Evolutionary conservation across 441 rosid genomes (phyloP).

Genomic region (Kokia cookei): DNA sequence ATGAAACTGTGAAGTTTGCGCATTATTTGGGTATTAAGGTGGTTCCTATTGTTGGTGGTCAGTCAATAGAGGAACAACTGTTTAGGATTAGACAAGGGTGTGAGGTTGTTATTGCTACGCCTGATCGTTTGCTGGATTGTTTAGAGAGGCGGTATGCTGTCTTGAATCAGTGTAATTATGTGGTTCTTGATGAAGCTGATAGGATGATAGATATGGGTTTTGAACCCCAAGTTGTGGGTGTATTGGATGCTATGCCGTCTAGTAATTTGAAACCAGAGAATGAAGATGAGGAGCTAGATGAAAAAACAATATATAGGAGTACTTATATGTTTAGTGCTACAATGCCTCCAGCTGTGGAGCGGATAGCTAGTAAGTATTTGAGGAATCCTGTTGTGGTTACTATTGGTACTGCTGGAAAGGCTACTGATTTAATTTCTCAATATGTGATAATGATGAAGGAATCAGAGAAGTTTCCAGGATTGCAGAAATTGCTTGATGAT

Average conservation of each 20-base stretch:
- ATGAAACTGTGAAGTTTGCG: conserved; percentile 90
- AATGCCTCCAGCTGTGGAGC: conserved; percentile 92
- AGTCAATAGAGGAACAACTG: conserved; percentile 92
- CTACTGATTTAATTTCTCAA: conserved; percentile 83
- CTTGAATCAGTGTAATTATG: conserved; percentile 83
- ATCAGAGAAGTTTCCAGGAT: conserved; percentile 60
- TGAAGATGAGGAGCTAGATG: conserved; percentile 97
- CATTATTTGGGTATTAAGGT: conserved; percentile 85
- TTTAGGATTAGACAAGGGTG: conserved; percentile 88
- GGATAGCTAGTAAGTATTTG: conserved; percentile 89
- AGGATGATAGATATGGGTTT: conserved; percentile 98
- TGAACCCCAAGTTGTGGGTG: conserved; percentile 93
- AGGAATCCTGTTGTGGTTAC: conserved; percentile 94
- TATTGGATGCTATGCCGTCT: conserved; percentile 92
- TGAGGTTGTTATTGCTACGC: conserved; percentile 91
- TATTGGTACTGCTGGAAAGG: conserved; percentile 91
- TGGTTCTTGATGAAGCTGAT: conserved; percentile 97
- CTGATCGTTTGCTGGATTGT: conserved; percentile 83
- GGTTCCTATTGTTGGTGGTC: conserved; percentile 92
- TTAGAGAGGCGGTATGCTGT: conserved; percentile 86
- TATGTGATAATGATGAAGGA: conserved; percentile 77
- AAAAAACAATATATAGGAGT: conserved; percentile 77
- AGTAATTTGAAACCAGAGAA: conserved; percentile 93
- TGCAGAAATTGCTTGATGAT: conserved; percentile 77
- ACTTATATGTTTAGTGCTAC: conserved; percentile 98